A percentile compares a stretch with the other conserved stretches of the same genome.
phyloP scores from a whole-genome alignment of 2,329 filamentous ascomycete species.

The Cercospora sp. region DNA sequence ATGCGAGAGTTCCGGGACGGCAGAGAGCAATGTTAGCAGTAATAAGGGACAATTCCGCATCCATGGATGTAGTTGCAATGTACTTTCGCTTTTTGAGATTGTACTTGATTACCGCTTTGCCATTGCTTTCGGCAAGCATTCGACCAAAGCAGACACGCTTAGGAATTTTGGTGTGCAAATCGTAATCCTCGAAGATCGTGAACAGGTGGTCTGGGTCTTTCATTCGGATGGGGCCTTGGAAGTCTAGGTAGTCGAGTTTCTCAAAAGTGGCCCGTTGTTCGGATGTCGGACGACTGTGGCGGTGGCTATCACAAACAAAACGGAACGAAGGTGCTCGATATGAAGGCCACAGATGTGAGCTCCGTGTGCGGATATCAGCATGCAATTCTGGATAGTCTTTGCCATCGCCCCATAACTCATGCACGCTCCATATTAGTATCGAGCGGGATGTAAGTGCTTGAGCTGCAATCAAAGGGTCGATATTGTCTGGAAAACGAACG shows the following conservation, averaged over 20 bases:
- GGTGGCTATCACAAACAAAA: slow-evolving; percentile 81
- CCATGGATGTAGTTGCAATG: slow-evolving; percentile 96
- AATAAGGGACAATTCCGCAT: slow-evolving; percentile 85
- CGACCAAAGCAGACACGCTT: slow-evolving; percentile 71
- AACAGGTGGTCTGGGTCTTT: slow-evolving; percentile 72
- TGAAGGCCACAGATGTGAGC: slow-evolving; percentile 64
- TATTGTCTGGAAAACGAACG: slow-evolving; percentile 56
- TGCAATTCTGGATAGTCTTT: slow-evolving; percentile 68
- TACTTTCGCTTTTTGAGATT: slow-evolving; percentile 92
- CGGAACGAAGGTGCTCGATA: slow-evolving; percentile 73
- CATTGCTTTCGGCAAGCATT: slow-evolving; percentile 61
- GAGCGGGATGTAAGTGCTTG: slow-evolving; percentile 69
- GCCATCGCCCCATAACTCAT: slow-evolving; percentile 84
- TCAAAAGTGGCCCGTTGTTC: slow-evolving; percentile 77
- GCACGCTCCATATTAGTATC: slow-evolving; percentile 78
- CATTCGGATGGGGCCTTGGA: slow-evolving; percentile 77
- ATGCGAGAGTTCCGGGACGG: slow-evolving; percentile 79
- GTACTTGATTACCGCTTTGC: slow-evolving; percentile 70
- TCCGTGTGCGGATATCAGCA: slow-evolving; percentile 59
- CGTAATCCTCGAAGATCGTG: slow-evolving; percentile 80
- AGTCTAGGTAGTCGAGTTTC: slow-evolving; percentile 74
- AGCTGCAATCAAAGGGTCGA: slow-evolving; percentile 52
- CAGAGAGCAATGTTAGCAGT: slow-evolving; percentile 90
- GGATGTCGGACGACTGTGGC: slow-evolving; percentile 64
- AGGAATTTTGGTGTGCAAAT: slow-evolving; percentile 56